Evolutionary conservation across 345 rosid species (phyloP).

Genomic region (Rhodomyrtus tomentosa): DNA sequence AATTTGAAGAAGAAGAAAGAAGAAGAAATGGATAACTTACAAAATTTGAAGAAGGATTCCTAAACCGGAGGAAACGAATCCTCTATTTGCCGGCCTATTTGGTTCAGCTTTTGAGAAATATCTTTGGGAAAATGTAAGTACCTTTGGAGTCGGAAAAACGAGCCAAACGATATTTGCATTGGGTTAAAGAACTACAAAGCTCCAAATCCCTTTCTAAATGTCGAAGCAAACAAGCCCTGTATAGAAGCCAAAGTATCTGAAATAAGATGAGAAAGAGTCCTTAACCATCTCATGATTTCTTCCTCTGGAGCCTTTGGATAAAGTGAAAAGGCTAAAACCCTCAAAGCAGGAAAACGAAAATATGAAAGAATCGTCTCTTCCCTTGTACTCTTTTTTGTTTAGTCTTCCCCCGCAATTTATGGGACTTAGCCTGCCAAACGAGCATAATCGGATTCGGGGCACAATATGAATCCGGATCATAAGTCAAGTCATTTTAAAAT

Average conservation of each 20-base stretch:
- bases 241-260: background rate
- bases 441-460: background rate
- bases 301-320: background rate
- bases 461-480: background rate
- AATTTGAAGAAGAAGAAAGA: too few relatives aligned
- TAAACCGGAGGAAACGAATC: background rate
- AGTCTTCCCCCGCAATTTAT: background rate
- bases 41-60: too few relatives aligned
- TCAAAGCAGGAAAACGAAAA: fast-evolving
- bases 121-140: too few relatives aligned
- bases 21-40: too few relatives aligned
- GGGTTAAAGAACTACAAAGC: too few relatives aligned
- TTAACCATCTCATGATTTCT: background rate
- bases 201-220: too few relatives aligned
- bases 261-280: background rate
- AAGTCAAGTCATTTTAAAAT: too few relatives aligned
- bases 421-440: background rate
- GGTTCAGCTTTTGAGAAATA: too few relatives aligned
- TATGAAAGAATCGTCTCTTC: background rate
- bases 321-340: background rate
- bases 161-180: too few relatives aligned
- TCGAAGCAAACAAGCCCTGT: too few relatives aligned
- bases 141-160: too few relatives aligned
- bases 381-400: background rate
- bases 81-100: background rate